Evolutionary conservation across 768 basidiomycete genomes (phyloP), one percentile per base, ranked within the genome.

Genomic region (Mycena galopus): DNA sequence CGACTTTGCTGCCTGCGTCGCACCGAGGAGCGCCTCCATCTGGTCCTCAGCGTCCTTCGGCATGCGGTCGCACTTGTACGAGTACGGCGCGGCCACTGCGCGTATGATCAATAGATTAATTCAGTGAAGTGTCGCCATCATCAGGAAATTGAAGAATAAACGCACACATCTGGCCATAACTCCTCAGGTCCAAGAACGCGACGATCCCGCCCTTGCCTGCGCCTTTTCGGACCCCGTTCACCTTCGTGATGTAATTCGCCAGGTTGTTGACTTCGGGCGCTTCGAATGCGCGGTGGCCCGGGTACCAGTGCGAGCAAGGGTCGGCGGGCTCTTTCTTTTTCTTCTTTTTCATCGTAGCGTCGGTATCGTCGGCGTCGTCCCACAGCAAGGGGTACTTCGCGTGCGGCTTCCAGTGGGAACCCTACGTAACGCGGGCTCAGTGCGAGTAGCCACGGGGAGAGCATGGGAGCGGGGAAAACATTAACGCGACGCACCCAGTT

Each of bases 131-230:
- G n/a, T n/a, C n/a, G n/a, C n/a, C n/a, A n/a, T n/a, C n/a, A n/a
- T n/a, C n/a, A n/a, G n/a, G n/a, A n/a, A n/a, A n/a, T n/a, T n/a
- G n/a, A n/a, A 9, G 35, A 16, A 37, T 10, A 16, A 12, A 53
- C 89, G 35, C 76, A 95, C 93, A 79, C 87, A 95, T 92, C 78
- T 96, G 94, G 0, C 94, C 94, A 77, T 94, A 96, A 75, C 91
- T 93, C 73, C 95, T 86, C 61, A 95, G 78, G 81, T 96, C 94
- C 35, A 95, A 69, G 80, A 94, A 96, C 3, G 86, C 91, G 23
- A 87, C 84, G 19, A 94, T 50, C 17, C 70, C 70, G 33, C 67
- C 70, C 35, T 72, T 71, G 10, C 57, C 56, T 50, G 73, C 69
- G 60, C 73, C 73, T 51, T 69, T 75, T 25, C 67, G 57, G 14